Evolutionary conservation across 116 monocot species (phyloP).

Genomic region (Posidonia oceanica): DNA sequence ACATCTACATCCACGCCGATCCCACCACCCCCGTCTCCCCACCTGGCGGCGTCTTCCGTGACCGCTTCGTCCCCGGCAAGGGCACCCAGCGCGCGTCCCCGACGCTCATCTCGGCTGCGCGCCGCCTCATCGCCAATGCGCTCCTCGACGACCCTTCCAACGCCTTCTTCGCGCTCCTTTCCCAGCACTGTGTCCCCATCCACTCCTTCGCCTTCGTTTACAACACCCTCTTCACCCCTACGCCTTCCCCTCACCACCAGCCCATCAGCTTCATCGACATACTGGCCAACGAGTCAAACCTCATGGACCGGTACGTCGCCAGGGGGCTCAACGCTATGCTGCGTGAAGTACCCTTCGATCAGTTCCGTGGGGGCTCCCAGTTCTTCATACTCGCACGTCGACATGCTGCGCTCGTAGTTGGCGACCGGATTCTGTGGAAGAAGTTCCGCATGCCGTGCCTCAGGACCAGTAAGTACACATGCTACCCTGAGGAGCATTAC

Average conservation of each 20-base stretch:
- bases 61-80: slow-evolving; percentile 41
- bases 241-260: too few species aligned
- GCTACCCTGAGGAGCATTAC: slow-evolving; percentile 99
- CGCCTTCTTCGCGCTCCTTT: slow-evolving; percentile 64
- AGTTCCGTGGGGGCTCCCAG: slow-evolving; percentile 82
- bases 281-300: slow-evolving; percentile 24
- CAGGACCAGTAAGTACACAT: slow-evolving; percentile 30
- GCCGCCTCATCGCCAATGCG: slow-evolving; percentile 51
- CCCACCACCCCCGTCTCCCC: slow-evolving; percentile 16
- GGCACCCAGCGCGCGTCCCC: neutral
- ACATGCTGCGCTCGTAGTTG: slow-evolving; percentile 70
- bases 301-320: slow-evolving; percentile 60
- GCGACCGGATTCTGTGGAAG: slow-evolving; percentile 64
- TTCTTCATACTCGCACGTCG: slow-evolving; percentile 67
- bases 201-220: slow-evolving; percentile 42
- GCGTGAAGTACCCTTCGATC: slow-evolving; percentile 67
- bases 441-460: slow-evolving; percentile 82
- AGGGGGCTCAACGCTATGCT: slow-evolving; percentile 74
- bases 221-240: slow-evolving; percentile 18
- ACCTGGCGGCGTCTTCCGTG: slow-evolving; percentile 26
- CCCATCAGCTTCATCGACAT: slow-evolving; percentile 72
- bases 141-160: slow-evolving; percentile 59
- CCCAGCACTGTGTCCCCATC: slow-evolving; percentile 56
- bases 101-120: slow-evolving; percentile 24
- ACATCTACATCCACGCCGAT: slow-evolving; percentile 43